Percentiles rank a stretch among this genome's conserved stretches.
These are phyloP conservation scores for Hypericum androsaemum DNA, from an alignment of 345 rosid genomes.

Conservation along the genomic window DNA sequence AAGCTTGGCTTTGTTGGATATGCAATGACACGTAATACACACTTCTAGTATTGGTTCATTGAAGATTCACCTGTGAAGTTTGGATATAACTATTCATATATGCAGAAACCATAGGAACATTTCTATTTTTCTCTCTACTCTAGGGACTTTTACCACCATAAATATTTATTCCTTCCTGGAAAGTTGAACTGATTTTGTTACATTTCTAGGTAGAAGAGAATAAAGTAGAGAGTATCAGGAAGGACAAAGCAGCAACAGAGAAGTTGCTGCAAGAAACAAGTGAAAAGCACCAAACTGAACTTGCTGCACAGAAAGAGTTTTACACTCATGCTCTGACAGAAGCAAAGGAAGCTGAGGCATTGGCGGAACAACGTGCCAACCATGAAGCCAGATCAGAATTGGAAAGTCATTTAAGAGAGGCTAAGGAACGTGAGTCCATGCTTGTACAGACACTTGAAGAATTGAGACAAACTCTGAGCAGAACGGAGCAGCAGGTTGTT, in stretches of 20 bases:
- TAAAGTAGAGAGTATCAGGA: conserved; percentile 88
- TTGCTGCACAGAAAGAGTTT: conserved; percentile 70
- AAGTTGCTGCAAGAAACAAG: conserved; percentile 88
- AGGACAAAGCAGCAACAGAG: conserved; percentile 91
- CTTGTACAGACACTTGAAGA: conserved; percentile 94
- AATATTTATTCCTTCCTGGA: not conserved
- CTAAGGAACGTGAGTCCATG: conserved; percentile 92
- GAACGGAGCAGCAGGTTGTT: conserved; percentile 91
- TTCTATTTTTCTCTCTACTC: too few relatives aligned
- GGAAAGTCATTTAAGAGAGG: conserved; percentile 82
- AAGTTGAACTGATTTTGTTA: conserved; percentile 10
- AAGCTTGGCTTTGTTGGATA: too few relatives aligned
- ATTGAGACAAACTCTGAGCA: conserved; percentile 82
- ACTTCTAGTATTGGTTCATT: too few relatives aligned
- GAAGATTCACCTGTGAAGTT: too few relatives aligned
- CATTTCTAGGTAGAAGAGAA: conserved; percentile 79
- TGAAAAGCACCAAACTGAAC: conserved; percentile 88
- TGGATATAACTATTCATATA: too few relatives aligned
- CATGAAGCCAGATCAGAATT: conserved; percentile 85
- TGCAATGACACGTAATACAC: too few relatives aligned
- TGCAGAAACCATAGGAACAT: too few relatives aligned
- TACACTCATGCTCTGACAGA: conserved; percentile 78
- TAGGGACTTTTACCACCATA: too few relatives aligned
- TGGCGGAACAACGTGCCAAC: conserved; percentile 88
- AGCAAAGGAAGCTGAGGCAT: conserved; percentile 89